Evolutionary conservation across 169 alveolate genomes (phyloP).

Genomic region (Condylostoma magnum): DNA sequence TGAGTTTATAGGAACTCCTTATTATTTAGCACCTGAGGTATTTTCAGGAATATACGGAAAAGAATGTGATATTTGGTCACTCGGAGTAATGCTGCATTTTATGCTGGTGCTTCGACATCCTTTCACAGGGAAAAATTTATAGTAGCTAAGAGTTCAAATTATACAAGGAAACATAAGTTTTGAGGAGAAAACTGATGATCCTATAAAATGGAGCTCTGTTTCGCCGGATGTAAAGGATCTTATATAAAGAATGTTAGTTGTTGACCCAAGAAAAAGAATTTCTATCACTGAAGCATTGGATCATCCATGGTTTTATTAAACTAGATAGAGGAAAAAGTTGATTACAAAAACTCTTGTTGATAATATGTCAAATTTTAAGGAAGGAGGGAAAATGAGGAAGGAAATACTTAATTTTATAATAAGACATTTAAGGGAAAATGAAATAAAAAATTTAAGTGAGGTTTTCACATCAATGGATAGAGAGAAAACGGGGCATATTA

Average conservation of each 20-base stretch:
- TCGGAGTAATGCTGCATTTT: slow-evolving; percentile 64
- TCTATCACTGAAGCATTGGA: slow-evolving; percentile 55
- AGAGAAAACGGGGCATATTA: neutral
- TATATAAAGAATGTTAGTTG: slow-evolving; percentile 42
- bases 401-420: neutral
- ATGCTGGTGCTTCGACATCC: slow-evolving; percentile 63
- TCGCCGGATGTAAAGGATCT: slow-evolving; percentile 56
- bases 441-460: neutral
- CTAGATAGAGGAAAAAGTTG: too few species aligned
- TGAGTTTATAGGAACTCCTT: slow-evolving; percentile 49
- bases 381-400: too few species aligned
- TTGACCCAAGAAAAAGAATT: slow-evolving; percentile 47
- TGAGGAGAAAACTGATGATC: too few species aligned
- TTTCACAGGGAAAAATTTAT: slow-evolving; percentile 70
- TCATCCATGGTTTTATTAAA: slow-evolving; percentile 64
- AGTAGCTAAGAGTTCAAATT: slow-evolving; percentile 61
- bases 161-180: slow-evolving; percentile 53
- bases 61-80: slow-evolving; percentile 69
- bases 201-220: slow-evolving; percentile 32
- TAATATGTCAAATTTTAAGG: too few species aligned
- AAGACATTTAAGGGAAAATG: neutral
- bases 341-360: too few species aligned
- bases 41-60: slow-evolving; percentile 45
- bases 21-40: slow-evolving; percentile 62
- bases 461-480: neutral